Evolutionary conservation across 2,329 filamentous ascomycete species (phyloP).

Genomic region (Beauveria bassiana): DNA sequence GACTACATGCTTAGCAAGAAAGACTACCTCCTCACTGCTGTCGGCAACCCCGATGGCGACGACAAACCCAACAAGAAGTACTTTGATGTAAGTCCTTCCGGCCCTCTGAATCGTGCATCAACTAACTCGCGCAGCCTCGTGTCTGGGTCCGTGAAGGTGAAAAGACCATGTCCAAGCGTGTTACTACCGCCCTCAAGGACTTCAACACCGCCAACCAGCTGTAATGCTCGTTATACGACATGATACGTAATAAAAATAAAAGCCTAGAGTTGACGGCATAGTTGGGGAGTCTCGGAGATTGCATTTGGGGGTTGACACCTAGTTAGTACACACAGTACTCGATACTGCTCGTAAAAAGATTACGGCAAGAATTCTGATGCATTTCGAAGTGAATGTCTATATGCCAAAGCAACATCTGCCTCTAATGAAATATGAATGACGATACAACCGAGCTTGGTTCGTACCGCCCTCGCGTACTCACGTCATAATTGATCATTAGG

Average conservation of each 20-base stretch:
- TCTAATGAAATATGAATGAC: neutral
- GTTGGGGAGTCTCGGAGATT: slow-evolving; percentile 5
- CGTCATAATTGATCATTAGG: neutral
- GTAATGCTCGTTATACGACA: slow-evolving; percentile 15
- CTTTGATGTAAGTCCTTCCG: slow-evolving; percentile 48
- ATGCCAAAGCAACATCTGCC: neutral
- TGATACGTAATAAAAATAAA: neutral
- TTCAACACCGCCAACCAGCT: slow-evolving; percentile 57
- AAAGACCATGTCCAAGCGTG: slow-evolving; percentile 86
- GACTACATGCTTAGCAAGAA: slow-evolving; percentile 94
- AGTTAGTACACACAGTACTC: neutral
- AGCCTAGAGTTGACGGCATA: neutral
- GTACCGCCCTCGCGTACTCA: neutral
- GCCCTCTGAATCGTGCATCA: neutral
- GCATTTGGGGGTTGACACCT: neutral
- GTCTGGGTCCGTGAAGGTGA: slow-evolving; percentile 96
- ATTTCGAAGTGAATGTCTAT: neutral
- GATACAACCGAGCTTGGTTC: slow-evolving; percentile 1
- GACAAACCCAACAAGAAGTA: slow-evolving; percentile 99
- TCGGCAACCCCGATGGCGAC: slow-evolving; percentile 91
- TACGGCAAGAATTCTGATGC: neutral
- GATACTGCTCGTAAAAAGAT: neutral
- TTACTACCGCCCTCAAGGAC: slow-evolving; percentile 75
- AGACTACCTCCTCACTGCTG: slow-evolving; percentile 78
- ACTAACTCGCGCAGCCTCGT: slow-evolving; percentile 51